Evolutionary conservation across 192 early-diverging fungal genomes (phyloP), one percentile per base, ranked within the genome.

Genomic region (Linnemannia schmuckeri): DNA sequence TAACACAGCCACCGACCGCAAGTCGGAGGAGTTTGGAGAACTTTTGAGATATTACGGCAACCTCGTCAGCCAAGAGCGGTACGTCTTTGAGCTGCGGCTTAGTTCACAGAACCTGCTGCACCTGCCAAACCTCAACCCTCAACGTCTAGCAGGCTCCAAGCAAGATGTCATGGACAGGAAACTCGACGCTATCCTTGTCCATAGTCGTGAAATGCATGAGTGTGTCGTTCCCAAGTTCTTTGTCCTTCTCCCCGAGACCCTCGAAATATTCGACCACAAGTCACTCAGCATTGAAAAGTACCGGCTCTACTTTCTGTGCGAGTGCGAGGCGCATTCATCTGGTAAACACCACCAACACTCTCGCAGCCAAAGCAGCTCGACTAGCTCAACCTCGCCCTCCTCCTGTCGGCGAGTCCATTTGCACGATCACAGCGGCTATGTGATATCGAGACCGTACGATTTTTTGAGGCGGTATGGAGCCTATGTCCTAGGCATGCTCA

Each of bases 281-380:
- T 18, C 44, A 7, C 41, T 80, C 4, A 12, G 46, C 22, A 20
- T 72, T 6, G 55, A 80, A 33, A 63, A 35, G 42, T 73, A 42
- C 72, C 52, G 71, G 4, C 35, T 80, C 22, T 74, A 74, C 54
- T 80, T 80, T 41, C 54, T 80, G n/a, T 80, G 78, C 17, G 71
- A 80, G 42, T 80, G 78, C 41, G 78, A 55, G 20, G 17, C 17
- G 18, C 47, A 17, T 20, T 49, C 47, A 17, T 49, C 47, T 5
- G 47, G 47, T 0, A 17, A 49, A 20, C 2, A 18, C 47, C 47
- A 49, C 8, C 76, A 69, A 27, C n/a, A 46, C 8, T 33, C 10
- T 8, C 71, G 30, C 18, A 72, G 71, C 20, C 41, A 44, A 38
- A 27, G 18, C 18, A 41, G 17, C 8, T 9, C 47, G 47, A 49